phyloP scores from a whole-genome alignment of 306 rosid genomes.

The Casuarina cunninghamiana region DNA sequence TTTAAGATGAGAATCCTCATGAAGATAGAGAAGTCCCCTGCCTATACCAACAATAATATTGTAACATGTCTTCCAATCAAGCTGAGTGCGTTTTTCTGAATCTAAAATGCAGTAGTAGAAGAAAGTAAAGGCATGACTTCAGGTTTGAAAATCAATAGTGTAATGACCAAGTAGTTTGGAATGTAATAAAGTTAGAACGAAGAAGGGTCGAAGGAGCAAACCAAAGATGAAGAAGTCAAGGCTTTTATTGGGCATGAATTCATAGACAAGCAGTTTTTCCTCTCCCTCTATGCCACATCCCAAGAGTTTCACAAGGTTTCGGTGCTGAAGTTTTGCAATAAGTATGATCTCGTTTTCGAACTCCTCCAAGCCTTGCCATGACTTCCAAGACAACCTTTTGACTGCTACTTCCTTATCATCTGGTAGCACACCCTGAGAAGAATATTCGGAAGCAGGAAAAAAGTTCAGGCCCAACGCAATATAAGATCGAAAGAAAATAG shows the following conservation, averaged over 20 bases:
- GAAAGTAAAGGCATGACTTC: too few relatives aligned
- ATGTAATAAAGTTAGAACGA: too few relatives aligned
- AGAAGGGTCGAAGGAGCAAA: background rate
- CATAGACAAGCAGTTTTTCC: conserved; percentile 61
- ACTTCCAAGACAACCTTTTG: conserved; percentile 50
- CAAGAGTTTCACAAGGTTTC: conserved; percentile 50
- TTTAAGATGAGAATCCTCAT: conserved; percentile 41
- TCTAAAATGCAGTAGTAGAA: background rate
- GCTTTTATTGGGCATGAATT: conserved; percentile 11
- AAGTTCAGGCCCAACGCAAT: background rate
- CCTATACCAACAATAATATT: conserved; percentile 39
- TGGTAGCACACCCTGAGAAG: conserved; percentile 46
- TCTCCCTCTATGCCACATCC: conserved; percentile 61
- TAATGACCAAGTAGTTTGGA: too few relatives aligned
- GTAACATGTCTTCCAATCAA: conserved; percentile 33
- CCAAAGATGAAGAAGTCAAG: background rate
- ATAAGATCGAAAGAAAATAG: background rate
- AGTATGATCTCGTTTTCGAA: conserved; percentile 58
- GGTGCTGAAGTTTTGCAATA: conserved; percentile 61
- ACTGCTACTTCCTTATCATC: conserved; percentile 61
- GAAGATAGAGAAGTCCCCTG: conserved; percentile 37
- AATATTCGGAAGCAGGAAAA: too few relatives aligned
- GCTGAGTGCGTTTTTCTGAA: conserved; percentile 7
- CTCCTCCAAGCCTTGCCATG: conserved; percentile 52
- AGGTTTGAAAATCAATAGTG: too few relatives aligned